Evolutionary conservation across 345 rosid species (phyloP).

Genomic region (Bruguiera gymnorhiza): DNA sequence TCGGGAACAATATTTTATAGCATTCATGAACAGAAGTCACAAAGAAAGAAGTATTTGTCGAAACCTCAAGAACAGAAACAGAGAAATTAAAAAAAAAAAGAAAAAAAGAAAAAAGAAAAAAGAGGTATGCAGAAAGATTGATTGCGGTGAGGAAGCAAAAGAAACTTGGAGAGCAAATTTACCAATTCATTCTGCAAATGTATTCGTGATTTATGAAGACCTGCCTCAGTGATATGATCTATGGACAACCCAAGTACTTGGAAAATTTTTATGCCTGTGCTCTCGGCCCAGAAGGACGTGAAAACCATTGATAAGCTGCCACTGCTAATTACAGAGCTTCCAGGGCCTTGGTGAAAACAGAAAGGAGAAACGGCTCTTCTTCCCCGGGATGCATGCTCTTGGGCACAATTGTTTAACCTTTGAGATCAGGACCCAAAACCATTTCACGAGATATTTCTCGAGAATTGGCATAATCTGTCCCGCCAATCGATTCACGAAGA

Average conservation of each 20-base stretch:
- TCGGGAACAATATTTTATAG: not conserved
- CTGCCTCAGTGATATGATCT: not conserved
- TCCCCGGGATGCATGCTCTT: constrained; percentile 97
- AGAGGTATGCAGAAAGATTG: too few relatives aligned
- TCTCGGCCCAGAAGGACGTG: too few relatives aligned
- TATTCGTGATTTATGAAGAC: not conserved
- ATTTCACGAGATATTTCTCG: constrained; percentile 98
- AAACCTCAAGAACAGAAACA: not conserved
- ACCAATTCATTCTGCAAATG: not conserved
- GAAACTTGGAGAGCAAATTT: not conserved
- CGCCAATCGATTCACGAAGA: constrained; percentile 98
- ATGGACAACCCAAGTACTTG: not conserved
- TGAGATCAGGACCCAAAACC: constrained; percentile 99
- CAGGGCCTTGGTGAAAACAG: constrained; percentile 93
- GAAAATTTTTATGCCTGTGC: too few relatives aligned
- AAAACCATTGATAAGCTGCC: not conserved
- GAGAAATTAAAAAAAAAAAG: too few relatives aligned
- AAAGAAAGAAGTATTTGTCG: not conserved
- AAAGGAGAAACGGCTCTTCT: constrained; percentile 98
- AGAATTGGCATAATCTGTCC: constrained; percentile 96
- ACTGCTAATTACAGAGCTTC: constrained; percentile 56
- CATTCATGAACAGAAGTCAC: not conserved
- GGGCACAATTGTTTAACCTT: constrained; percentile 98
- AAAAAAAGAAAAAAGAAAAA: too few relatives aligned
- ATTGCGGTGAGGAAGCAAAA: too few relatives aligned